Evolutionary conservation across 164 flowering plant species (phyloP).

Genomic region (Tinospora cordifolia): DNA sequence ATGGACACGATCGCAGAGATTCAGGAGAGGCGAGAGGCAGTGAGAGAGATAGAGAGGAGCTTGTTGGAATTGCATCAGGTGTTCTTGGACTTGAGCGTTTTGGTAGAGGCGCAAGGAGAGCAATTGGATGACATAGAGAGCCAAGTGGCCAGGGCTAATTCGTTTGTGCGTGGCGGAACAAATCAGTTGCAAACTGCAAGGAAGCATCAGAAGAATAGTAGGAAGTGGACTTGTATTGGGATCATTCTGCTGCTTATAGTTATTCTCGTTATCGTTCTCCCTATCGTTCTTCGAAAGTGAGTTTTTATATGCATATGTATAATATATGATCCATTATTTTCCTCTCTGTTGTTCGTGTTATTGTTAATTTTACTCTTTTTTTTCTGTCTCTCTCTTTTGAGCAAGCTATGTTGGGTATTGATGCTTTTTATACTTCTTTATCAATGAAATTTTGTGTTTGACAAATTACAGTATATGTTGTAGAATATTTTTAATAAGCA

Average conservation of each 20-base stretch:
- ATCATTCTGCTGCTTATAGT: constrained; percentile 34
- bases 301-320: no score
- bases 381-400: background rate
- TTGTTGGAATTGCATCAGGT: constrained; percentile 55
- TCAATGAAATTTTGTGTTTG: no score
- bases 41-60: constrained; percentile 51
- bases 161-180: constrained; percentile 35
- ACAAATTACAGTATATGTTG: no score
- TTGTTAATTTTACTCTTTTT: background rate
- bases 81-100: constrained; percentile 57
- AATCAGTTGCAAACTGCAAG: constrained; percentile 30
- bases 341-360: no score
- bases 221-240: constrained; percentile 42
- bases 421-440: no score
- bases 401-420: no score
- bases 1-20: constrained; percentile 55
- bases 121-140: constrained; percentile 60
- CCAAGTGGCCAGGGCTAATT: constrained; percentile 42
- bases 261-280: constrained; percentile 36
- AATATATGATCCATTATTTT: no score
- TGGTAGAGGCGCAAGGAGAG: constrained; percentile 51
- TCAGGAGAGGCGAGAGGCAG: constrained; percentile 60
- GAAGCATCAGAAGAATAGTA: constrained; percentile 31
- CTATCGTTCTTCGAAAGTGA: constrained; percentile 17
- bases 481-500: no score